Evolutionary conservation across 129 eudicot species (phyloP).

Genomic region (Flaveria trinervia): DNA sequence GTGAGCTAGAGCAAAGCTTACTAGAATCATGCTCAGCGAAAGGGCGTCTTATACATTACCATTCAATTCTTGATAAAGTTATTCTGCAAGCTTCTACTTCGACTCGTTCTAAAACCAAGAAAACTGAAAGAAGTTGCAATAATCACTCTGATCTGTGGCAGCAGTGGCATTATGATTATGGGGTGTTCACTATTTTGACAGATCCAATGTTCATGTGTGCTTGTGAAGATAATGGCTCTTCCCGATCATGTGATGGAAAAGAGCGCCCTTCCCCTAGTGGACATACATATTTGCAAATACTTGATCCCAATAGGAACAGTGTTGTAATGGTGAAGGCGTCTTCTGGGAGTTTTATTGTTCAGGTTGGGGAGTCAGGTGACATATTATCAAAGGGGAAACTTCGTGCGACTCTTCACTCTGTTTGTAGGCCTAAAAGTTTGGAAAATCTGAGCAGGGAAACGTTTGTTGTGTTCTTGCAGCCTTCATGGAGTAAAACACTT

Average conservation of each 20-base stretch:
- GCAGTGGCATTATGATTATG: constrained; percentile 99
- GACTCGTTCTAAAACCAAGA: constrained; percentile 6
- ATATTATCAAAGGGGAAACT: constrained; percentile 76
- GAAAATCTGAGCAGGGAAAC: constrained; percentile 79
- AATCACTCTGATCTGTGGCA: constrained; percentile 64
- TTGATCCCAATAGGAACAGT: constrained; percentile 55
- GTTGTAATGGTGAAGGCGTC: constrained; percentile 58
- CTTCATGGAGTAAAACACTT: constrained; percentile 76
- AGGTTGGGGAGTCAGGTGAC: constrained; percentile 95
- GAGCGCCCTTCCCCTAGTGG: constrained; percentile 65
- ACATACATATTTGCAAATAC: constrained; percentile 65
- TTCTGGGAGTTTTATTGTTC: constrained; percentile 67
- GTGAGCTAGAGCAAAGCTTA: constrained; percentile 73
- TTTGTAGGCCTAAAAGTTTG: constrained; percentile 48
- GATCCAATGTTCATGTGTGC: constrained; percentile 68
- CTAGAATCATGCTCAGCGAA: constrained; percentile 70
- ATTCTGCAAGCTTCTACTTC: constrained; percentile 40
- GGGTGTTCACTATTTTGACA: constrained; percentile 81
- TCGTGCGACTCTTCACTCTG: constrained; percentile 88
- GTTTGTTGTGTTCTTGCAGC: constrained; percentile 93
- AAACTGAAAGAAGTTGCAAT: constrained; percentile 1
- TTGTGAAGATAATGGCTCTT: constrained; percentile 21
- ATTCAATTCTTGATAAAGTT: constrained; percentile 61
- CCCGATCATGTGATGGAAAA: constrained; percentile 28
- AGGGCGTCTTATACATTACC: constrained; percentile 96